Conservation (phyloP, 2,329 filamentous ascomycete genomes). For the Trichoderma polysporum region DNA sequence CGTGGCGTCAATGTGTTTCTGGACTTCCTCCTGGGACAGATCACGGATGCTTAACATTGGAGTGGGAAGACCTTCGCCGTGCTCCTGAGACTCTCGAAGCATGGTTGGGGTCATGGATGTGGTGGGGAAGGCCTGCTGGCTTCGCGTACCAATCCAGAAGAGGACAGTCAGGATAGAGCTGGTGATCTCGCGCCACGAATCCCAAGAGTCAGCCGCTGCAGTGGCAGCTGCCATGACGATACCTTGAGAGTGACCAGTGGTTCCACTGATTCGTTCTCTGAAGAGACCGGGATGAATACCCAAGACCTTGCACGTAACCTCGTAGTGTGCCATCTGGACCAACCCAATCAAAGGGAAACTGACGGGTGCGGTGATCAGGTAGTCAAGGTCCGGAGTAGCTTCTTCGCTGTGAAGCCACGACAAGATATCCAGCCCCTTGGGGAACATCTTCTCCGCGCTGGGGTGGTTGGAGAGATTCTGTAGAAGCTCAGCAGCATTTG, state of each 20-base stretch:
- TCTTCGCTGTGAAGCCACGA: constrained; percentile 89
- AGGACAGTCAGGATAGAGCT: constrained; percentile 84
- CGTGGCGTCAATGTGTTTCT: constrained; percentile 94
- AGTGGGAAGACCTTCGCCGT: constrained; percentile 92
- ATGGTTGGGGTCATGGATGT: constrained; percentile 90
- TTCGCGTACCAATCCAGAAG: constrained; percentile 97
- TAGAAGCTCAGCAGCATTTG: constrained; percentile 79
- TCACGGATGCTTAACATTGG: constrained; percentile 98
- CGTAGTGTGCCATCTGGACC: constrained; percentile 93
- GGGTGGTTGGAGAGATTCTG: constrained; percentile 80
- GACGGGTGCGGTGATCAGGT: constrained; percentile 90
- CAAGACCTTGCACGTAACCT: constrained; percentile 87
- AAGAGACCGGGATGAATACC: constrained; percentile 88
- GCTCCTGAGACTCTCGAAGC: constrained; percentile 88
- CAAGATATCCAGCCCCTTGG: constrained; percentile 95
- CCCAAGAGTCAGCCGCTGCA: constrained; percentile 88
- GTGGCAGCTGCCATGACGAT: constrained; percentile 91
- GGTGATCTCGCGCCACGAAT: constrained; percentile 79
- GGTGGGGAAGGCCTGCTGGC: constrained; percentile 93
- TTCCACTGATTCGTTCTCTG: constrained; percentile 78
- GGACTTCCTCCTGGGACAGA: constrained; percentile 80
- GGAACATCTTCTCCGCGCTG: constrained; percentile 89
- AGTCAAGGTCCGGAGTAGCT: constrained; percentile 88
- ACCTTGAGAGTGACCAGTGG: constrained; percentile 95
- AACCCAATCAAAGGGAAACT: constrained; percentile 95